Conservation (phyloP, 352 stramenopile genomes). For the Globisporangium parvum region DNA sequence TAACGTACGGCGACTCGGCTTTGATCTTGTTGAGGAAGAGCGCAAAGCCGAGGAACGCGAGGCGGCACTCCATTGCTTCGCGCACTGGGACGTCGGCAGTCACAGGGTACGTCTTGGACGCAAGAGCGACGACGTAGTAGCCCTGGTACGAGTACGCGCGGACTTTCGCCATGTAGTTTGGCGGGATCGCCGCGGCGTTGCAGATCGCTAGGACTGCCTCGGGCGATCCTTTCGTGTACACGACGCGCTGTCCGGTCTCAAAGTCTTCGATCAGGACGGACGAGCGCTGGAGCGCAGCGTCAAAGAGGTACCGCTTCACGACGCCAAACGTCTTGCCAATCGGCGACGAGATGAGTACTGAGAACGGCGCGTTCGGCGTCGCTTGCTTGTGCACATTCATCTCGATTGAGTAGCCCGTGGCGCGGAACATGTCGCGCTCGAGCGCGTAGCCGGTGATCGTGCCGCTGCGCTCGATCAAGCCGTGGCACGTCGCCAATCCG, state of each 20-base stretch:
- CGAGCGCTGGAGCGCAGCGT: constrained; percentile 60
- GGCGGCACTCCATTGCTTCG: constrained; percentile 68
- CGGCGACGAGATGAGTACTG: constrained; percentile 54
- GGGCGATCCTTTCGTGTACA: constrained; percentile 67
- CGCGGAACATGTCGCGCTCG: constrained; percentile 69
- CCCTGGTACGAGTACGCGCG: constrained; percentile 69
- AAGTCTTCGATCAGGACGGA: constrained; percentile 69
- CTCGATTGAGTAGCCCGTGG: constrained; percentile 55
- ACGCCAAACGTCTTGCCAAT: constrained; percentile 67
- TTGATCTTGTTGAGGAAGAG: constrained; percentile 90
- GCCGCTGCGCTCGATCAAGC: constrained; percentile 42
- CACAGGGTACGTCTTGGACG: constrained; percentile 50
- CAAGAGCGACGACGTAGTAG: constrained; percentile 77
- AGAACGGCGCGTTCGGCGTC: constrained; percentile 49
- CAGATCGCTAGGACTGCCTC: constrained; percentile 65
- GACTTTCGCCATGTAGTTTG: constrained; percentile 59
- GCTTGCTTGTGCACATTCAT: constrained; percentile 38
- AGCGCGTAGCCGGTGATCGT: constrained; percentile 60
- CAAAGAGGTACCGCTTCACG: constrained; percentile 67
- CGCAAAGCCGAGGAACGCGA: constrained; percentile 81
- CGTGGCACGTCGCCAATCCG: constrained; percentile 64
- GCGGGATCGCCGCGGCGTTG: constrained; percentile 46
- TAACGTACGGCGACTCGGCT: constrained; percentile 73
- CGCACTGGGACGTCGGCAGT: constrained; percentile 41
- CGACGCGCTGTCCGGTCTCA: constrained; percentile 47